Evolutionary conservation across 2,329 filamentous ascomycete genomes (phyloP), one percentile per base, ranked within the genome.

Genomic region (Xylariaceae sp.): DNA sequence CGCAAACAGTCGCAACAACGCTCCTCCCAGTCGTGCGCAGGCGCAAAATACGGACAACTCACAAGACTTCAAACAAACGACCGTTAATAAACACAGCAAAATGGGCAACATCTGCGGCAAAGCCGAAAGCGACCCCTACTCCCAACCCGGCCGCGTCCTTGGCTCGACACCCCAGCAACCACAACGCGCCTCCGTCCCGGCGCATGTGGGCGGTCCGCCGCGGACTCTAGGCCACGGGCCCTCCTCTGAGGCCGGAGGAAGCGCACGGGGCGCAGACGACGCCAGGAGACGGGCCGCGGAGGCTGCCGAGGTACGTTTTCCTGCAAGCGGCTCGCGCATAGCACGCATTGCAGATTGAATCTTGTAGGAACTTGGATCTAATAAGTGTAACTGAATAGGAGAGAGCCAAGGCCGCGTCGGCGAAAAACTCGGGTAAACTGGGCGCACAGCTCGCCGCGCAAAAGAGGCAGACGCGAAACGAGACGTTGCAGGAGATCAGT

Each of bases 21-120:
- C 23, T 13, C 11, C 37, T 42, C 37, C 11, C 37, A 13, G 37
- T 30, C 5, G 23, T 30, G 23, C 23, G 11, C 2, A 51, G n/a
- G 49, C 9, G 7, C 4, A 6, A 51, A 34, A 45, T n/a, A 45
- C n/a, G n/a, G n/a, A n/a, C n/a, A 13, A 13, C n/a, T 45, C 13
- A 13, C 10, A 13, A 45, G 3, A 2, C 5, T 3, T 4, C 42
- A 15, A 4, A n/a, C 42, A 45, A n/a, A 30, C 23, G 1, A 11
- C 3, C n/a, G 42, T n/a, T 42, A 15, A 1, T 6, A 15, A 11
- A 45, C 2, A n/a, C n/a, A 4, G 23, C 13, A 54, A 48, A 8
- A 96, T 97, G 92, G 92, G 92, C 61, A 93, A 91, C 73, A 82
- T 91, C 75, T 96, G 90, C 78, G 89, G 90, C 72, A 92, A 90